phyloP scores from a whole-genome alignment of 345 rosid genomes.

The Erodium maritimum region DNA sequence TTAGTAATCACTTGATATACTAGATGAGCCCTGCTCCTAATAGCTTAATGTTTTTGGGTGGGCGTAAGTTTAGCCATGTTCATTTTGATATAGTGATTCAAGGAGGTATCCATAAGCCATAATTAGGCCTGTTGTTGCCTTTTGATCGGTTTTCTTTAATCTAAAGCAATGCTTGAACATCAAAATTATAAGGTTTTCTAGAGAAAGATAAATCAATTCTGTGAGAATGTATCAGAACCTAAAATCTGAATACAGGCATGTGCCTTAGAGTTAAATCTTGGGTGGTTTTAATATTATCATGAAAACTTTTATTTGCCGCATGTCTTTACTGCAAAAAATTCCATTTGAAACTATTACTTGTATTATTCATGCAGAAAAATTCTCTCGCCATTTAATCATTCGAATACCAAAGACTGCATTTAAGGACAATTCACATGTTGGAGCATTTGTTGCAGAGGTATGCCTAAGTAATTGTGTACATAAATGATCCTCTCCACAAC shows the following conservation, averaged over 20 bases:
- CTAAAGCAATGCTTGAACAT: not conserved
- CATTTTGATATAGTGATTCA: not conserved
- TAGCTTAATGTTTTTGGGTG: no score
- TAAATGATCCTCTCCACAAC: no score
- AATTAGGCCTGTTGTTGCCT: not conserved
- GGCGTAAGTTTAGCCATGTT: no score
- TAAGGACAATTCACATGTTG: conserved; percentile 86
- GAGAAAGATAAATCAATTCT: not conserved
- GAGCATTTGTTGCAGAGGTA: conserved; percentile 97
- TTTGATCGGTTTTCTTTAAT: not conserved
- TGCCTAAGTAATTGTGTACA: not conserved
- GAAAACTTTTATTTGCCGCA: not conserved
- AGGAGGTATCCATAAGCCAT: not conserved
- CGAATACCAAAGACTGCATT: conserved; percentile 71
- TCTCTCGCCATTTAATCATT: conserved; percentile 76
- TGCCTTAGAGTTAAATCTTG: not conserved
- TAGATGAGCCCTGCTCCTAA: no score
- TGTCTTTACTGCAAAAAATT: not conserved
- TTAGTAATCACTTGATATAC: no score
- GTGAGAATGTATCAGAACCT: not conserved
- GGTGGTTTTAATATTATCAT: not conserved
- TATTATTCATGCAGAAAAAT: conserved; percentile 54
- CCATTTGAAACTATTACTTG: not conserved
- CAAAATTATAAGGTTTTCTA: no score
- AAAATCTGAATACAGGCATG: not conserved